Conservation (phyloP, 176 grass and related monocot genomes). For the Phoenix roebelenii region DNA sequence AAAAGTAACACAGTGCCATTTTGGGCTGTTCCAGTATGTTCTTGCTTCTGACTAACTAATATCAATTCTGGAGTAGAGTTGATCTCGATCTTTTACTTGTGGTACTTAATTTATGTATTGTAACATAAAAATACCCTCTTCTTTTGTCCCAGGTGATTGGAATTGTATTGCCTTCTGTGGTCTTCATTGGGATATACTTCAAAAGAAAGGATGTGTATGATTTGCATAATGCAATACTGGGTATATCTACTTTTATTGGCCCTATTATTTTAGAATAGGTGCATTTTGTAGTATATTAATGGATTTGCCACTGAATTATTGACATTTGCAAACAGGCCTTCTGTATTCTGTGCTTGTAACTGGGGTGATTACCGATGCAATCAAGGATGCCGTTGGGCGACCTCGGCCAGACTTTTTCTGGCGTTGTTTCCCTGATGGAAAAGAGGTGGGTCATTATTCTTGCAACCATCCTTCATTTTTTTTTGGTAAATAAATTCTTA, state of each 20-base stretch:
- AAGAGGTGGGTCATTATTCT: constrained; percentile 36
- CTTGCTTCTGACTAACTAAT: neutral
- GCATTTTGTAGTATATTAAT: too few species aligned
- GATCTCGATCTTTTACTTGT: neutral
- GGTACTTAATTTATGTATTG: constrained; percentile 3
- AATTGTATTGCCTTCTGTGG: constrained; percentile 47
- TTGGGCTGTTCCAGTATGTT: constrained; percentile 65
- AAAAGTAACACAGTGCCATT: constrained; percentile 61
- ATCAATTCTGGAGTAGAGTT: too few species aligned
- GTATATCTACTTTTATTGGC: constrained; percentile 29
- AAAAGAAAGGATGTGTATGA: constrained; percentile 90
- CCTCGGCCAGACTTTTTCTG: constrained; percentile 97
- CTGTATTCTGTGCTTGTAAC: constrained; percentile 93
- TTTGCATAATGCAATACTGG: constrained; percentile 89
- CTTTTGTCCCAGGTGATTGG: constrained; percentile 47
- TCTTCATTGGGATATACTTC: constrained; percentile 74
- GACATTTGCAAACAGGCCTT: constrained; percentile 43
- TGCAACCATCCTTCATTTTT: neutral
- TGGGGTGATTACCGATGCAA: constrained; percentile 85
- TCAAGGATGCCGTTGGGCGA: constrained; percentile 90
- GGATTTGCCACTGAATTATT: neutral
- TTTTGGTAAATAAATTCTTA: constrained; percentile 9
- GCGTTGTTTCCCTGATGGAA: constrained; percentile 98
- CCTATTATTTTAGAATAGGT: neutral
- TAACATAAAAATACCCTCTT: constrained; percentile 3